Base-by-base conservation (phyloP, 352 stramenopile genomes). In the Globisporangium canariense region DNA sequence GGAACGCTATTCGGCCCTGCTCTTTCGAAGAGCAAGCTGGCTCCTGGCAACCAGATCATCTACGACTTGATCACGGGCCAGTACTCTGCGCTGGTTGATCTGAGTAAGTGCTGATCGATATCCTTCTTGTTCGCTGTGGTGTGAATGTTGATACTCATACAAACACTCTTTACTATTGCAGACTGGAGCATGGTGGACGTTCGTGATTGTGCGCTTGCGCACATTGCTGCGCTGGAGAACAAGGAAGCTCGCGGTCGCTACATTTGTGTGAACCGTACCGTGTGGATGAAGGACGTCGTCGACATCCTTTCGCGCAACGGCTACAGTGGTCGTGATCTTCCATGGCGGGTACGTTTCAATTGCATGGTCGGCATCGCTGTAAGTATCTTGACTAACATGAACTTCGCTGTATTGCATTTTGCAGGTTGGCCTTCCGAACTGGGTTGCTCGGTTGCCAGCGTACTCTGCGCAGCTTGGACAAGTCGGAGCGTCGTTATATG, bases 221-320 rank as follows among this genome's bases (percentile, higher is more conserved):
- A 96, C 64, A 86, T 94, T 65, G 79, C 81, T 14, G 84, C 86
- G 2, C 64, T 96, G 28, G 88, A 96, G 64, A 92, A 94, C 60
- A 88, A 88, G 36, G 86, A 94, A 49, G 88, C 88, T 22, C 79
- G 82, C 53, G 84, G 85, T 7, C 83, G 88, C 36, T 96, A 96
- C 70, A 94, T 94, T 55, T 94, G 84, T 46, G 88, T 96, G 14
- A 93, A 94, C 62, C 79, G 75, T 49, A 93, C 65, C 1, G 75
- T 96, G 3, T 96, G 84, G 86, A 90, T 96, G 83, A 93, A 93
- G 60, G 88, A 96, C 22, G 83, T 96, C 51, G 88, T 96, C 4
- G 86, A 96, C 46, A 89, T 86, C n/a, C 67, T 96, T 11, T 72
- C 86, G 2, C 81, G 76, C 47, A 94, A 96, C 67, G 88, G 88